Conservation (phyloP, 2,329 filamentous ascomycete species). For the Penicillium brevicompactum region DNA sequence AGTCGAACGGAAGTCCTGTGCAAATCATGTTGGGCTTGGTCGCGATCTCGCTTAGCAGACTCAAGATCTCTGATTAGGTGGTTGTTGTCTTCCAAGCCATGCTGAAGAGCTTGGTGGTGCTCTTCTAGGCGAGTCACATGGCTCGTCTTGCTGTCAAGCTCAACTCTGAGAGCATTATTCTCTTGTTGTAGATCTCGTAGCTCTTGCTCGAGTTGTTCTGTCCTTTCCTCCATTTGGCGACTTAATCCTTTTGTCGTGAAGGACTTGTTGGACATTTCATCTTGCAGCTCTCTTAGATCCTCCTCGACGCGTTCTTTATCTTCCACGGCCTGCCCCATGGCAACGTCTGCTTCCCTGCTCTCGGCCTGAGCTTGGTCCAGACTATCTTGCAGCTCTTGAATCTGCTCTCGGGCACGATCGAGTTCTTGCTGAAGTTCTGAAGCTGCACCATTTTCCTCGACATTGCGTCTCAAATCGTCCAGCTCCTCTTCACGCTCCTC, state of each 20-base stretch:
- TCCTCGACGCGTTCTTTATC: constrained; percentile 54
- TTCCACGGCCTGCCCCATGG: constrained; percentile 53
- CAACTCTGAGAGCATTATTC: constrained; percentile 45
- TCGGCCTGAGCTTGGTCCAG: constrained; percentile 42
- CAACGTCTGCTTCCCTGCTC: constrained; percentile 46
- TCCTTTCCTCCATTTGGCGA: constrained; percentile 73
- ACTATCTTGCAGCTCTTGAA: constrained; percentile 47
- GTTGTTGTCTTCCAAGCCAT: constrained; percentile 41
- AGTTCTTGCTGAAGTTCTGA: constrained; percentile 54
- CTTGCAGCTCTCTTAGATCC: constrained; percentile 65
- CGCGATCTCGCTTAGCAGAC: constrained; percentile 44
- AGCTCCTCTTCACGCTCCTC: constrained; percentile 76
- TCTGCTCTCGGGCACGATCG: constrained; percentile 46
- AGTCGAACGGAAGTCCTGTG: constrained; percentile 50
- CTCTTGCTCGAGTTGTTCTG: constrained; percentile 67
- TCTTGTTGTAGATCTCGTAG: constrained; percentile 56
- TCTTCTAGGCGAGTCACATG: constrained; percentile 54
- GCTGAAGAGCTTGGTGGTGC: constrained; percentile 44
- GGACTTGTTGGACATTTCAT: constrained; percentile 78
- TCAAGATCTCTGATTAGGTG: constrained; percentile 48
- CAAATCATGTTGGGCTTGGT: constrained; percentile 49
- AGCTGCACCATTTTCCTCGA: constrained; percentile 45
- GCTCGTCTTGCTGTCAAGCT: constrained; percentile 48
- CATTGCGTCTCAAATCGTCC: constrained; percentile 48
- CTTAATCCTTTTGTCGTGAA: constrained; percentile 73